A percentile compares a stretch with the other conserved stretches of the same genome.
phyloP scores from a whole-genome alignment of 2,329 filamentous ascomycete species.

The Zalaria sp. region DNA sequence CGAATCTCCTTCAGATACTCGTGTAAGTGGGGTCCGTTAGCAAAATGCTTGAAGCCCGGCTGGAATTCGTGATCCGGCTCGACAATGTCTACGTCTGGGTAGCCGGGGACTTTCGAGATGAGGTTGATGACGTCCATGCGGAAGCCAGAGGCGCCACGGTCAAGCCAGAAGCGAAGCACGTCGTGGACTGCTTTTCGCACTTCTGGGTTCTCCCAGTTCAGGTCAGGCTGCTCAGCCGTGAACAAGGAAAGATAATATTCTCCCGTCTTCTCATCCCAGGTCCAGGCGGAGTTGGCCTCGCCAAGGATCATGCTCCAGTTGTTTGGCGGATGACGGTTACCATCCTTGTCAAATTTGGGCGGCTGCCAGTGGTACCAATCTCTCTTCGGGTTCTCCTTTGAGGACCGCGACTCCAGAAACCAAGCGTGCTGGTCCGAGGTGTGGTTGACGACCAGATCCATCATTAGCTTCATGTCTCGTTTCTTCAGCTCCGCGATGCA shows the following conservation, averaged over 20 bases:
- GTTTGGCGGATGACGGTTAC: constrained; percentile 43
- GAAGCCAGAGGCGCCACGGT: constrained; percentile 32
- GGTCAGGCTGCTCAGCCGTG: constrained; percentile 31
- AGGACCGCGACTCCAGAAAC: constrained; percentile 42
- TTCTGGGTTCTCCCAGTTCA: constrained; percentile 33
- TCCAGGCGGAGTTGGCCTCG: constrained; percentile 26
- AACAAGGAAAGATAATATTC: constrained; percentile 35
- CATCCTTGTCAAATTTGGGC: constrained; percentile 37
- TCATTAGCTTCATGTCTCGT: constrained; percentile 34
- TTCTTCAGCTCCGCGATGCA: constrained; percentile 28
- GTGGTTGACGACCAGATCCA: constrained; percentile 34
- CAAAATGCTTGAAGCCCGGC: constrained; percentile 35
- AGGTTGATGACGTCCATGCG: constrained; percentile 35
- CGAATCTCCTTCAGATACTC: constrained; percentile 43
- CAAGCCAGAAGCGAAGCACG: constrained; percentile 33
- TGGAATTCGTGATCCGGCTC: constrained; percentile 29
- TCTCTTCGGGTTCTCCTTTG: constrained; percentile 36
- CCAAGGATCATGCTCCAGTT: constrained; percentile 31
- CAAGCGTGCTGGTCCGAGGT: constrained; percentile 37
- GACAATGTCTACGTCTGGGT: constrained; percentile 27
- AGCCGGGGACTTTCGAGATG: constrained; percentile 29
- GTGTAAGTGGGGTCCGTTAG: constrained; percentile 44
- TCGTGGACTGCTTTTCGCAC: constrained; percentile 31
- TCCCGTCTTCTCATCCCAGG: constrained; percentile 30
- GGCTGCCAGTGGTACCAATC: constrained; percentile 56